Base-by-base conservation (phyloP, 2,329 filamentous ascomycete genomes). In the Nemania sp. region DNA sequence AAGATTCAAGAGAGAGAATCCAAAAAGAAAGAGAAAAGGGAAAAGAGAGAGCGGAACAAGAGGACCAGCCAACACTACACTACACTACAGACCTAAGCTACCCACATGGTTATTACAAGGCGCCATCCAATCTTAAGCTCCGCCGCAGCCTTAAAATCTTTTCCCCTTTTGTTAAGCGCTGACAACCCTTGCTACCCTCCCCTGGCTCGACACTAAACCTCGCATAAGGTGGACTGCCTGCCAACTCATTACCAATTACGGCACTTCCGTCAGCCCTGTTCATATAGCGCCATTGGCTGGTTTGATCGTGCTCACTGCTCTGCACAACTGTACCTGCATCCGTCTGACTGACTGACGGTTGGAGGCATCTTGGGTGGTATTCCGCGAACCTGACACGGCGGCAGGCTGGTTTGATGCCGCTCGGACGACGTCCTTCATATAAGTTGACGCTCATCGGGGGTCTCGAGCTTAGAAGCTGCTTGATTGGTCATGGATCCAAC, bases 401-500 rank as follows among this genome's bases (percentile, higher is more conserved):
- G 54, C 47, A 62, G 55, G 21, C 58, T 54, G 34, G 47, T 48
- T n/a, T 56, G 29, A 51, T 20, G 46, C 42, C 47, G 45, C 46
- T 21, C 34, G 37, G 20, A 21, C 55, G 25, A 21, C 29, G 29
- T 40, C 48, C 45, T 56, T 59, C 39, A 64, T 57, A 57, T 53
- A 57, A 57, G 35, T 47, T 13, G 11, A 34, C 21, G 10, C 42
- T 35, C 45, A 42, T 40, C 47, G 17, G 35, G 39, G 32, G 35
- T 34, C 18, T 13, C 12, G 42, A 37, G 34, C 15, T 29, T 57
- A n/a, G 48, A 29, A 21, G 12, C 45, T 18, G 50, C 21, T 43
- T 17, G 17, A 53, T 62, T 58, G 11, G 12, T 54, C 72, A 85
- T 86, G 83, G 83, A 86, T 74, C 83, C 83, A 54, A 80, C 80